Conservation (phyloP, 78 protist species). For the Tieghemostelium lacteum region DNA sequence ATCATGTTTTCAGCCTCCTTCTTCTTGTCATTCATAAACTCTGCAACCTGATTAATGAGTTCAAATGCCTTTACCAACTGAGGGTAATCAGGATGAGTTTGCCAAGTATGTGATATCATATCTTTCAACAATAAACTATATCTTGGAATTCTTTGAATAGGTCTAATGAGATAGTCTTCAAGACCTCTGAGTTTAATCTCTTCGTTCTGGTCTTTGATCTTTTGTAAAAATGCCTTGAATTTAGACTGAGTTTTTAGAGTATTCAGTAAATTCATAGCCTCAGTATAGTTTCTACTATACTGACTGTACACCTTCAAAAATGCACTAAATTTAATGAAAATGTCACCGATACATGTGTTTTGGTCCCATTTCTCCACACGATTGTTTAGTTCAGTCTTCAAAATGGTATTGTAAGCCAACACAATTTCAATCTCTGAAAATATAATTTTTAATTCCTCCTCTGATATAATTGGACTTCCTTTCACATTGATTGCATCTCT, state of each 20-base stretch:
- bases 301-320: conserved; percentile 68
- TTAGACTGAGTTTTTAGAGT: conserved; percentile 57
- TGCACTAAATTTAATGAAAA: conserved; percentile 52
- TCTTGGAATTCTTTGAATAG: conserved; percentile 76
- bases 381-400: background rate
- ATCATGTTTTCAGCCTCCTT: conserved; percentile 44
- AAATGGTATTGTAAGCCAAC: conserved; percentile 5
- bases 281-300: conserved; percentile 41
- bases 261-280: conserved; percentile 38
- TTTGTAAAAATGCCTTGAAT: conserved; percentile 42
- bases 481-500: conserved; percentile 62
- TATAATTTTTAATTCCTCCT: conserved; percentile 36
- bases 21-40: conserved; percentile 64
- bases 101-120: conserved; percentile 71
- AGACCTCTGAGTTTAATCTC: conserved; percentile 64
- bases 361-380: conserved; percentile 4
- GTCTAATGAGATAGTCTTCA: conserved; percentile 68
- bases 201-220: conserved; percentile 30
- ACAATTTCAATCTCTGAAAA: conserved; percentile 54
- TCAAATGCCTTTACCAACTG: conserved; percentile 36
- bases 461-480: conserved; percentile 60
- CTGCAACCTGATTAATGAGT: conserved; percentile 46
- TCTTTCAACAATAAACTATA: conserved; percentile 48
- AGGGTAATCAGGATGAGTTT: conserved; percentile 64
- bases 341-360: conserved; percentile 64